Evolutionary conservation across 2,329 filamentous ascomycete genomes (phyloP).

Genomic region (Exophiala oligosperma): DNA sequence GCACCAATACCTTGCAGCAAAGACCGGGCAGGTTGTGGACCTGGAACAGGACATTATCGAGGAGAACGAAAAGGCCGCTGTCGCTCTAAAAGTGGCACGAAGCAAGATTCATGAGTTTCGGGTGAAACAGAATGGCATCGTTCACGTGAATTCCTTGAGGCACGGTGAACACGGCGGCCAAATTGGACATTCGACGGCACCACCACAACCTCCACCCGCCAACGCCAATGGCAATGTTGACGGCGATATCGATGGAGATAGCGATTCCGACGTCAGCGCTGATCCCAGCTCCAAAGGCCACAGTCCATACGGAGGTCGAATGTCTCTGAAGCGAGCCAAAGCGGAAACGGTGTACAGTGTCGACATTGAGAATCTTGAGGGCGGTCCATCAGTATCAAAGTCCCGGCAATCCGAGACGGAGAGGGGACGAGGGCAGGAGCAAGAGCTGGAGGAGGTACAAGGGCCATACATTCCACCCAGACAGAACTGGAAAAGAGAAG

Average conservation of each 20-base stretch:
- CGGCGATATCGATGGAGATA: neutral
- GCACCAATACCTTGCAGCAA: neutral
- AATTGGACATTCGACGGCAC: neutral
- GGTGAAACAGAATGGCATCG: conserved; percentile 7
- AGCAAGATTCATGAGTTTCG: conserved; percentile 10
- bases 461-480: conserved; percentile 9
- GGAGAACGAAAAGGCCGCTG: conserved; percentile 9
- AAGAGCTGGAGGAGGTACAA: neutral
- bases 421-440: neutral
- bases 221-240: neutral
- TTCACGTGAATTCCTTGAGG: no score
- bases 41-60: conserved; percentile 10
- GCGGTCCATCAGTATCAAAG: neutral
- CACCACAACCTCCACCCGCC: neutral
- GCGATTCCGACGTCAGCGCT: neutral
- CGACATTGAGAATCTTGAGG: neutral
- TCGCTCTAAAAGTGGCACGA: conserved; percentile 11
- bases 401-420: no score
- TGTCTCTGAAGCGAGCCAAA: neutral
- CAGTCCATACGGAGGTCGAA: neutral
- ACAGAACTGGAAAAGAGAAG: conserved; percentile 3
- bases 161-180: no score
- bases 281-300: neutral
- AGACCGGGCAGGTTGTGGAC: conserved; percentile 6
- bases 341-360: neutral